phyloP scores from a whole-genome alignment of 371 early-diverging fungal genomes.

The Mucor lusitanicus region DNA sequence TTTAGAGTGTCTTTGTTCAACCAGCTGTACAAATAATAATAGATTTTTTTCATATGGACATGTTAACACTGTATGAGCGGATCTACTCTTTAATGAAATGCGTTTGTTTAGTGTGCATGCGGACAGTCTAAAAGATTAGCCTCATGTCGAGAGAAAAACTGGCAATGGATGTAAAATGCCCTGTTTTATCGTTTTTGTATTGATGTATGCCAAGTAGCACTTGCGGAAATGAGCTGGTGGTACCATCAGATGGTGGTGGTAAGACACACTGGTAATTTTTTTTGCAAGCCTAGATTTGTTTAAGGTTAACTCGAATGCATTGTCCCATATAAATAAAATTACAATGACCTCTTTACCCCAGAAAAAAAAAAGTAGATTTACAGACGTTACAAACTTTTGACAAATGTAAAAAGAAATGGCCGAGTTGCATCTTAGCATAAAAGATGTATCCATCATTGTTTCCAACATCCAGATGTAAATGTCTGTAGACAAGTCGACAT shows the following conservation, averaged over 20 bases:
- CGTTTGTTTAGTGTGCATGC: not conserved
- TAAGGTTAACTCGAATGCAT: not conserved
- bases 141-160: not conserved
- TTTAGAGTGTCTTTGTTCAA: not conserved
- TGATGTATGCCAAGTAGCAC: not conserved
- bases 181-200: not conserved
- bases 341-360: not conserved
- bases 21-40: not conserved
- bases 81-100: not conserved
- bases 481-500: no score
- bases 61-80: not conserved
- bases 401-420: no score
- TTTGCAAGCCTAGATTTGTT: not conserved
- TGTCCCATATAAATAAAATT: not conserved
- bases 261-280: not conserved
- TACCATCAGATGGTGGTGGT: not conserved
- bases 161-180: no score
- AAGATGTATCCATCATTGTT: no score
- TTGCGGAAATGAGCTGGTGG: not conserved
- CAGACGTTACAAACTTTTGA: no score
- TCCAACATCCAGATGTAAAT: no score
- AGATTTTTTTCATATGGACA: not conserved
- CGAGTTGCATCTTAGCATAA: no score
- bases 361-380: not conserved
- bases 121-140: not conserved